These are phyloP conservation scores for Xylaria bambusicola DNA, from an alignment of 495 filamentous ascomycete species.

Conservation along the genomic window DNA sequence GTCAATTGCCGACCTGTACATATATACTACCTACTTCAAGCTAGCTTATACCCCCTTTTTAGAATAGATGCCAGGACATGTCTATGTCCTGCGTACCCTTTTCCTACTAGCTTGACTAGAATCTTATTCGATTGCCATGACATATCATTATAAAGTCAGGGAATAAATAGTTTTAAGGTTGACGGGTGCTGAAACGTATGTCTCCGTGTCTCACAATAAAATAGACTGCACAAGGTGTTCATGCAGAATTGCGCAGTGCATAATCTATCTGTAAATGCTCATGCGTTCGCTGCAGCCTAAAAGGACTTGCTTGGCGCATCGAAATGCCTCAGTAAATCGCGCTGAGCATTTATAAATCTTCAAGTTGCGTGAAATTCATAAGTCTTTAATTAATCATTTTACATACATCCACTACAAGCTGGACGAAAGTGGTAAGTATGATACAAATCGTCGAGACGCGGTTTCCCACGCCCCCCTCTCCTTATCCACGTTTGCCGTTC, in stretches of 20 bases:
- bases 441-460: slow-evolving; percentile 33
- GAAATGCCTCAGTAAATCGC: too few relatives aligned
- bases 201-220: too few relatives aligned
- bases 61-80: background rate
- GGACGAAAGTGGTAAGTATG: slow-evolving; percentile 19
- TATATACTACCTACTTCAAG: background rate
- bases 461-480: slow-evolving; percentile 13
- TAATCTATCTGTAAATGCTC: too few relatives aligned
- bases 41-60: slow-evolving; percentile 16
- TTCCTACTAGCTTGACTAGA: too few relatives aligned
- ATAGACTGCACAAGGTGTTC: too few relatives aligned
- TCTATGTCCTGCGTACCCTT: background rate
- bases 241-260: too few relatives aligned
- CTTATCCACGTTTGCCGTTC: slow-evolving; percentile 3
- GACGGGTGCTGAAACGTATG: too few relatives aligned
- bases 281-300: too few relatives aligned
- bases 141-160: too few relatives aligned
- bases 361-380: background rate
- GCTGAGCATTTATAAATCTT: background rate
- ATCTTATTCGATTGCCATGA: too few relatives aligned
- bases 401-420: slow-evolving; percentile 28
- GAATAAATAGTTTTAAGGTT: too few relatives aligned
- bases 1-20: slow-evolving; percentile 1
- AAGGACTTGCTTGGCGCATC: too few relatives aligned
- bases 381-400: slow-evolving; percentile 28